phyloP scores from a whole-genome alignment of 352 stramenopile species.

The Pythium sukuiense region DNA sequence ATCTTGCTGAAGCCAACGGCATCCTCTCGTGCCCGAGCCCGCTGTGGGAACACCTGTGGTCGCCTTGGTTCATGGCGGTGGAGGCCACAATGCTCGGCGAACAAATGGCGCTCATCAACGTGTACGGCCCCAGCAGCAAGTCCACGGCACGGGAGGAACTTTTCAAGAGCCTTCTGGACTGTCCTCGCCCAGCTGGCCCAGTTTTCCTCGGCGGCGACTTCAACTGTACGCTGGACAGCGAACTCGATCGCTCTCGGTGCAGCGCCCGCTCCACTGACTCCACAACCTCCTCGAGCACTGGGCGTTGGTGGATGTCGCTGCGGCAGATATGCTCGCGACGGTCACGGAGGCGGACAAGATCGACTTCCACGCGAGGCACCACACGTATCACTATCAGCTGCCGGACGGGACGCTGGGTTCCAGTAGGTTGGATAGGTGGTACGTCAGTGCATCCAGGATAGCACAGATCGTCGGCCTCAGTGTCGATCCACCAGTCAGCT shows the following conservation, averaged over 20 bases:
- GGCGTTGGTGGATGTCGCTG: not conserved
- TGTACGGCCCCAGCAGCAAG: not conserved
- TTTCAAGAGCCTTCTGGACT: not conserved
- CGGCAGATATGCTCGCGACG: not conserved
- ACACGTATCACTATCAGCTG: constrained; percentile 13
- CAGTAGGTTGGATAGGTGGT: constrained; percentile 11
- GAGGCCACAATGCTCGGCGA: not conserved
- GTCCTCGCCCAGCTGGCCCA: not conserved
- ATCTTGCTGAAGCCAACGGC: not conserved
- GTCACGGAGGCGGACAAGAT: not conserved
- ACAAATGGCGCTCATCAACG: not conserved
- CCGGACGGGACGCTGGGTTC: not conserved
- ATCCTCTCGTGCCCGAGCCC: not conserved
- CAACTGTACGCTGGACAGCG: constrained; percentile 7
- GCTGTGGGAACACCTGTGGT: not conserved
- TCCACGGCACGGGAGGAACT: not conserved
- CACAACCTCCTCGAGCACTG: not conserved
- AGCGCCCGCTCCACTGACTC: not conserved
- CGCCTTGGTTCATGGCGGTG: constrained; percentile 3
- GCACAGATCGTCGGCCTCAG: not conserved
- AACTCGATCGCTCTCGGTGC: not conserved
- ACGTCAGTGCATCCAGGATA: not conserved
- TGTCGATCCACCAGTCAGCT: not conserved
- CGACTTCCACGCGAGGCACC: constrained; percentile 6
- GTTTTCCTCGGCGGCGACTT: constrained; percentile 12